phyloP scores from a whole-genome alignment of 257 asterid genomes.

The Capsicum chinense region DNA sequence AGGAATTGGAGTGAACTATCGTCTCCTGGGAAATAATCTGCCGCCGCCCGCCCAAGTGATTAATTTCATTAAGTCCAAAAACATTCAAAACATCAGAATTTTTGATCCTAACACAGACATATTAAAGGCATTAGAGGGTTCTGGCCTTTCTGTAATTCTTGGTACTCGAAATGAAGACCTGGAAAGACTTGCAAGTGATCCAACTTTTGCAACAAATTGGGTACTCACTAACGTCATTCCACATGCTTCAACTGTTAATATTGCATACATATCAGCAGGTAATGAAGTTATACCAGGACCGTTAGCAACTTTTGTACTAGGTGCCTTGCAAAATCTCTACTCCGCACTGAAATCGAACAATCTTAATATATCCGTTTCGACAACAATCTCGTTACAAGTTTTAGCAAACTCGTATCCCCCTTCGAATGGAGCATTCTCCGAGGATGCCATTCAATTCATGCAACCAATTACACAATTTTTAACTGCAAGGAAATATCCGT shows the following conservation, averaged over 20 bases:
- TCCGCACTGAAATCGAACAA: constrained; percentile 34
- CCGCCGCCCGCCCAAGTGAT: constrained; percentile 38
- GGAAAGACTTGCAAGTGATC: constrained; percentile 33
- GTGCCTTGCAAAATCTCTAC: constrained; percentile 47
- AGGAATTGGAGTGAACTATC: constrained; percentile 53
- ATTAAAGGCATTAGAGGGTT: constrained; percentile 38
- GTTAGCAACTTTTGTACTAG: constrained; percentile 36
- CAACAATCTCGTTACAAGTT: constrained; percentile 34
- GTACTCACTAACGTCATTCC: constrained; percentile 41
- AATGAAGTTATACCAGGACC: constrained; percentile 54
- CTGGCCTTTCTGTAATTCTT: constrained; percentile 41
- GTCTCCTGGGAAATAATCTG: constrained; percentile 45
- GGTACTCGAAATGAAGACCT: constrained; percentile 46
- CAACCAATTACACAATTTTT: constrained; percentile 31
- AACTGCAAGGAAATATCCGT: constrained; percentile 33
- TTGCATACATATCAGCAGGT: constrained; percentile 45
- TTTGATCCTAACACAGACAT: constrained; percentile 38
- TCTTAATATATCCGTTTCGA: constrained; percentile 39
- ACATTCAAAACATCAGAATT: constrained; percentile 35
- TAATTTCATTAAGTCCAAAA: constrained; percentile 32
- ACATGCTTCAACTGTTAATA: background rate
- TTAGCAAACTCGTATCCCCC: constrained; percentile 50
- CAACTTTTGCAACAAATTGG: constrained; percentile 43
- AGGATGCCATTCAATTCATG: background rate
- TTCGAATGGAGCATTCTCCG: constrained; percentile 34